Evolutionary conservation across 768 basidiomycete genomes (phyloP).

Genomic region (Heimioporus sp.): DNA sequence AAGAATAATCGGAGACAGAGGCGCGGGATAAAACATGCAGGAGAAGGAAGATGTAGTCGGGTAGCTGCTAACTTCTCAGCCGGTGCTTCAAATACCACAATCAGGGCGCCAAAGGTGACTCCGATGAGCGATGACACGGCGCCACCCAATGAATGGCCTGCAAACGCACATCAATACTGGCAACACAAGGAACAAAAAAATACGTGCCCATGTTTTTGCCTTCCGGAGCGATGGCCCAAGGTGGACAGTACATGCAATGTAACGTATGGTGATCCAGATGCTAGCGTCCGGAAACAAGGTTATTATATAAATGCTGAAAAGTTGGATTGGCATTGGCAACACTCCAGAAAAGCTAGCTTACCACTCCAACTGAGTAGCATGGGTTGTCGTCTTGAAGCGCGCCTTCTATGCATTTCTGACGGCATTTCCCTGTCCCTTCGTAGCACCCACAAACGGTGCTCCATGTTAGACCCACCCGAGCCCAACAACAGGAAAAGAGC

Average conservation of each 20-base stretch:
- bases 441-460: constrained; percentile 89
- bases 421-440: constrained; percentile 71
- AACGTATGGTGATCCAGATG: constrained; percentile 93
- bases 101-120: constrained; percentile 88
- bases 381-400: constrained; percentile 78
- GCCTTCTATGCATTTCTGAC: constrained; percentile 75
- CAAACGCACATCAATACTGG: background rate
- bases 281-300: constrained; percentile 85
- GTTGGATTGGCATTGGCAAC: background rate
- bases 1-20: background rate
- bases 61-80: constrained; percentile 67
- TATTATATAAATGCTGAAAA: constrained; percentile 84
- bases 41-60: constrained; percentile 83
- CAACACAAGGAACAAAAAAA: background rate
- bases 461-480: constrained; percentile 93
- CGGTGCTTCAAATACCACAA: constrained; percentile 88
- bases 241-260: too few species aligned
- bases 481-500: constrained; percentile 96
- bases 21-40: constrained; percentile 45
- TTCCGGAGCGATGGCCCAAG: too few species aligned
- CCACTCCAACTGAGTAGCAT: constrained; percentile 85
- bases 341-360: constrained; percentile 35
- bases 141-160: constrained; percentile 81
- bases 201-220: constrained; percentile 57
- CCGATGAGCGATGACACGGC: constrained; percentile 82